Evolutionary conservation across 805 yeast species (phyloP), one percentile per base, ranked within the genome.

Genomic region (Jamesozyma hellenica): DNA sequence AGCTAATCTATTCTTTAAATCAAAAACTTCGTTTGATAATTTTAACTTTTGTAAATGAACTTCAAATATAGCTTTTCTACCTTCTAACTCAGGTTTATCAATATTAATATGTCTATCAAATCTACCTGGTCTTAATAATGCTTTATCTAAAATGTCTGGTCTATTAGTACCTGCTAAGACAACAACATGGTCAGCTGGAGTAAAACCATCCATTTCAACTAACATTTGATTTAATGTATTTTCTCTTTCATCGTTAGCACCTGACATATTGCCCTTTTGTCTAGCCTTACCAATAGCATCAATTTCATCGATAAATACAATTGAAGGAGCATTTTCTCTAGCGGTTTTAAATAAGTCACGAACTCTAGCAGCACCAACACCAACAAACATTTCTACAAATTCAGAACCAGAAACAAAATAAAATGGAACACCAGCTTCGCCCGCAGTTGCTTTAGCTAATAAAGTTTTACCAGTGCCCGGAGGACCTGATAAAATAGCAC

Each of bases 391-490:
- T 61, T 90, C 97, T 12, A 92, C 95, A 51, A 90, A 90, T 62
- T 90, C 98, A 5, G 97, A 88, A 47, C 98, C 98, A 1, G 95
- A 84, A 15, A 92, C 97, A 13, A 95, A 83, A 53, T 79, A 79
- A 60, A 92, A 92, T 32, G 99, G 96, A 31, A 92, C 98, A 42
- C 92, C 94, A 0, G 99, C 98, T 63, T 92, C 99, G 49, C 98
- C 98, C 2, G 98, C 98, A 36, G 97, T 92, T 4, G 99, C 99
- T 58, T 86, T 90, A 11, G 99, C 99, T 37, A 92, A 67, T 39
- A 92, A 68, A 1, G 99, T 92, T 61, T 92, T 92, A 77, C 99
- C 99, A 9, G 98, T 92, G 68, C 99, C 99, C 38, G 99, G 99
- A 14, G 98, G 95, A 36, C 99, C 99, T 1, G 95, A 82, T 42